Evolutionary conservation across 2,329 filamentous ascomycete genomes (phyloP).

Genomic region (Monilinia aucupariae): DNA sequence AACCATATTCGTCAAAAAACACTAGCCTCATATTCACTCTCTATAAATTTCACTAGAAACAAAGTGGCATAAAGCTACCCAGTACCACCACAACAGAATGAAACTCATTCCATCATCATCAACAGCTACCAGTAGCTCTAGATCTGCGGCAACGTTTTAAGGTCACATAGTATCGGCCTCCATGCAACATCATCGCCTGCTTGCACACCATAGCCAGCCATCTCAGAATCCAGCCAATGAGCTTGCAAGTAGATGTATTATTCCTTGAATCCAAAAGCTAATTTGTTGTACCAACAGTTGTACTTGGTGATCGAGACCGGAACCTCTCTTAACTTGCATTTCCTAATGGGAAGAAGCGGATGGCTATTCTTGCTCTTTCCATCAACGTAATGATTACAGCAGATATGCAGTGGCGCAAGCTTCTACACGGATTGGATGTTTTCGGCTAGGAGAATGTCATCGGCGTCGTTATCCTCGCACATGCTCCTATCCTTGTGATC

Average conservation of each 20-base stretch:
- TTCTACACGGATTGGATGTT: neutral
- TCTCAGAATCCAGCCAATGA: neutral
- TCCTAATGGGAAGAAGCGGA: neutral
- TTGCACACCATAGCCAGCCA: neutral
- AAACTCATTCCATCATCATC: neutral
- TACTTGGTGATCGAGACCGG: neutral
- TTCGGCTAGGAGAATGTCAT: neutral
- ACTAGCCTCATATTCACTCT: neutral
- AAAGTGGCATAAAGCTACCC: no score
- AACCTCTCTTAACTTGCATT: neutral
- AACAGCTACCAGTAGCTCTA: neutral
- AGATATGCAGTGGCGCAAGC: neutral
- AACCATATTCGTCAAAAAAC: no score
- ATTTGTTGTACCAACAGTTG: neutral
- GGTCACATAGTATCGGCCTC: neutral
- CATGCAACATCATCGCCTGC: neutral
- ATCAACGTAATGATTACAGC: neutral
- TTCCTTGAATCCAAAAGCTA: neutral
- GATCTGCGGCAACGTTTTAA: neutral
- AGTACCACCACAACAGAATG: neutral
- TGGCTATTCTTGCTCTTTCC: neutral
- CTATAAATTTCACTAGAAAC: no score
- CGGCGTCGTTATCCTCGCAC: neutral
- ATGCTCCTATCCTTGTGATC: neutral
- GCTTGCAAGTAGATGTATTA: neutral